Evolutionary conservation across 208 protist species (phyloP), one percentile per base, ranked within the genome.

Genomic region (Leishmania turanica): DNA sequence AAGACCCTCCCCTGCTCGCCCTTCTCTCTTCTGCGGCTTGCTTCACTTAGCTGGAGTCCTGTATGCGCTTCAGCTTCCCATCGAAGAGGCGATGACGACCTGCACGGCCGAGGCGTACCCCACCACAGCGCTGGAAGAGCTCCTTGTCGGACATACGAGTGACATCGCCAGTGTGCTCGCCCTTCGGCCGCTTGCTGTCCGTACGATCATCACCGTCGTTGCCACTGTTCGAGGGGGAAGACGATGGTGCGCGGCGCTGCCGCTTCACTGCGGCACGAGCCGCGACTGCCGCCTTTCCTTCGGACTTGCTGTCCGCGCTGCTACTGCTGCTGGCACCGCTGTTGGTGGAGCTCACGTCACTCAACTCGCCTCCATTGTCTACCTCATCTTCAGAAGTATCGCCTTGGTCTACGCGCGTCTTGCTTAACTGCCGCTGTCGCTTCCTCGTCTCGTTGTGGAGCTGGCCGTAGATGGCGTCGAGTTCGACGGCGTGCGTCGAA

Each of bases 1-100:
- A 40, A 27, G 24, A 70, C 19, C 0, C 17, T 31, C 49, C 15
- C 27, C 31, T 71, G 21, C 60, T 62, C 47, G 47, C 60, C n/a
- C 34, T 40, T n/a, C 19, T 56, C 66, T n/a, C 19, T 56, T 45
- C 45, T n/a, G 51, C 17, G 62, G 69, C 47, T 65, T 77, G 24
- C 31, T 2, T 15, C 7, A 31, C 76, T 72, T 53, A 75, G 58
- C 62, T 72, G 19, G 75, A 51, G 15, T 83, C 68, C 54, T 83
- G 82, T 72, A 96, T 93, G 78, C 94, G 94, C 47, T 85, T 83
- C 17, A 97, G 87, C 85, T 97, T 97, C 1, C 94, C 94, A 56
- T 95, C 90, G 81, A 97, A 97, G 85, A 94, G 93, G 58, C 94
- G 91, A 80, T 97, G 94, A 15, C 94, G 90, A 47, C 94, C 94